Evolutionary conservation across 2,329 filamentous ascomycete genomes (phyloP), one percentile per base, ranked within the genome.

Genomic region (Tolypocladium pustulatum): DNA sequence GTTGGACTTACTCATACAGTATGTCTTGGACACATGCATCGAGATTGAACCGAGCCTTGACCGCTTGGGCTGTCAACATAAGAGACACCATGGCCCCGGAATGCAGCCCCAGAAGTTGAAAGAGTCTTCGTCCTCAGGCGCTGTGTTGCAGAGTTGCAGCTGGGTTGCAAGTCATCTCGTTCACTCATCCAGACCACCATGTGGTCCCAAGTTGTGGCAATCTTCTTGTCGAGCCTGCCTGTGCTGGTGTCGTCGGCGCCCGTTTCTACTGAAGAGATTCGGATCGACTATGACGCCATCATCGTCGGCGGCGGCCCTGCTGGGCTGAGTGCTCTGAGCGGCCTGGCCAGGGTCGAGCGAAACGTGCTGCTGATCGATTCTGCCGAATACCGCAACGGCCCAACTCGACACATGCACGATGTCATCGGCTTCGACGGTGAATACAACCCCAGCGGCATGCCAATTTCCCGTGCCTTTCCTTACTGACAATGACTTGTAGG

Each of bases 351-450:
- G 20, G 82, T 86, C 17, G 76, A 78, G 15, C 75, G 82, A 17
- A 79, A 75, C 7, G 77, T 78, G 0, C 70, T 85, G 9, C 67
- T 86, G 49, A 78, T 86, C 57, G 83, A 86, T 66, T 83, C 80
- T 25, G 79, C 77, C 15, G 72, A 76, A 36, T 86, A 86, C 63
- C 79, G 83, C 56, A 86, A 86, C 65, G 74, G 57, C 1, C 71
- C 75, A 0, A 85, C 83, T 0, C 71, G 82, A 17, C 77, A 83
- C 62, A 80, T 85, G 75, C 83, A 86, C 68, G 83, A 86, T 65
- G 79, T 86, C 0, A 72, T 85, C 32, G 82, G 82, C 3, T 81
- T 77, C 59, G 83, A 86, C 56, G 83, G 83, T 83, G 65, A 61
- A 66, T 34, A 17, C 20, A 13, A 5, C 0, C 30, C 4, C 49